A percentile compares a stretch with the other conserved stretches of the same genome.
Conservation (phyloP, 1,284 basidiomycete genomes). For the Trichosporon inkin region DNA sequence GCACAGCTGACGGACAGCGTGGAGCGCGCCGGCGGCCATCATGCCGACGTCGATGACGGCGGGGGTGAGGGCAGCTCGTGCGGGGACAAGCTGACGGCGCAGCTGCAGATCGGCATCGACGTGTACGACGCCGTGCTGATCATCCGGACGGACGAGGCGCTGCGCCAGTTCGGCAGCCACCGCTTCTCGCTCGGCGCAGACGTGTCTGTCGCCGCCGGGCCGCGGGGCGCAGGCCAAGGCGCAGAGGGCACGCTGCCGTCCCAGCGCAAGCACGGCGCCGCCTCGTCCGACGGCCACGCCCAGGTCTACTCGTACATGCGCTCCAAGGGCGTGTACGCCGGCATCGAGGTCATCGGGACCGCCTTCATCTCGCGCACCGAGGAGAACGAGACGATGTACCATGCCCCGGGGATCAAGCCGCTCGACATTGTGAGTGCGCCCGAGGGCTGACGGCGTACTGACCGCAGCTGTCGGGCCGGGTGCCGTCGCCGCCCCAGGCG, state of each 20-base stretch:
- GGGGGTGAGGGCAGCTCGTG: neutral
- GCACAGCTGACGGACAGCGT: neutral
- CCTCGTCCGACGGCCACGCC: neutral
- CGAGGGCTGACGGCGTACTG: neutral
- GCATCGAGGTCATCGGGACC: slow-evolving; percentile 10
- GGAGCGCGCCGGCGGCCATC: slow-evolving; percentile 2
- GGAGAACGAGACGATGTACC: slow-evolving; percentile 12
- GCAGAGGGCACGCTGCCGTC: neutral
- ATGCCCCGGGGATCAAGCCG: slow-evolving; percentile 11
- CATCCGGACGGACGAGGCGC: slow-evolving; percentile 10
- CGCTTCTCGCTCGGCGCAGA: slow-evolving; percentile 11
- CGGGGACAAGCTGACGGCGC: neutral
- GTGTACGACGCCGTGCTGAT: slow-evolving; percentile 12
- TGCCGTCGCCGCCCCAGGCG: neutral
- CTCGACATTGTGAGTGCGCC: slow-evolving; percentile 6
- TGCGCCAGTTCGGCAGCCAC: slow-evolving; percentile 11
- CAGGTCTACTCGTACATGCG: slow-evolving; percentile 12
- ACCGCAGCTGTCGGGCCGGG: slow-evolving; percentile 5
- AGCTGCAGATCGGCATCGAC: slow-evolving; percentile 2
- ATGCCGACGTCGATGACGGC: slow-evolving; percentile 10
- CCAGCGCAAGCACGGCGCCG: neutral
- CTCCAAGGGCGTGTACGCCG: slow-evolving; percentile 9
- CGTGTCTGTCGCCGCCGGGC: slow-evolving; percentile 11
- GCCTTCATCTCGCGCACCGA: slow-evolving; percentile 8
- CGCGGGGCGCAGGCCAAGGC: slow-evolving; percentile 12